Evolutionary conservation across 1,284 basidiomycete species (phyloP).

Genomic region (Ustilago trichophora): DNA sequence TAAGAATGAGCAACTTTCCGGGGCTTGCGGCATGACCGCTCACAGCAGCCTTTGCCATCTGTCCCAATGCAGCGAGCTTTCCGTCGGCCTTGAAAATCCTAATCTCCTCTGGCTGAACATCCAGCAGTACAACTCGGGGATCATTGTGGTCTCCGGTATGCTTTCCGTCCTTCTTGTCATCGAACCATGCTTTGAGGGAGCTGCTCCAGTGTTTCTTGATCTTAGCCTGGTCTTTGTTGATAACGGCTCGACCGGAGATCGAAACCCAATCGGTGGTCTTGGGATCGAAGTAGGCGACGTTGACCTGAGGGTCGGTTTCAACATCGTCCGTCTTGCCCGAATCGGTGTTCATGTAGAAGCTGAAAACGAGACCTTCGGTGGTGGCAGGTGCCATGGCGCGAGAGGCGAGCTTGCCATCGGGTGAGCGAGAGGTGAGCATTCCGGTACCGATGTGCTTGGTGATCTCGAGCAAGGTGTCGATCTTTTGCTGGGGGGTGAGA

Average conservation of each 20-base stretch:
- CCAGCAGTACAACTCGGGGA: slow-evolving; percentile 81
- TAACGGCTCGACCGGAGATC: slow-evolving; percentile 76
- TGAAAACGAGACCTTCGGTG: slow-evolving; percentile 70
- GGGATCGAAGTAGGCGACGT: slow-evolving; percentile 74
- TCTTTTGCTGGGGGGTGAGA: slow-evolving; percentile 49
- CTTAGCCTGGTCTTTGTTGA: slow-evolving; percentile 50
- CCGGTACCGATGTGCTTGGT: slow-evolving; percentile 66
- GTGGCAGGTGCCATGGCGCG: slow-evolving; percentile 80
- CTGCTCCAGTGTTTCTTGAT: slow-evolving; percentile 60
- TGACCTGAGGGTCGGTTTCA: slow-evolving; percentile 51
- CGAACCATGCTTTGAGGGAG: slow-evolving; percentile 76
- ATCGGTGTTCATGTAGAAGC: slow-evolving; percentile 57
- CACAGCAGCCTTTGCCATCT: slow-evolving; percentile 72
- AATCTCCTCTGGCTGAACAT: slow-evolving; percentile 79
- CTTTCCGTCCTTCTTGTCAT: slow-evolving; percentile 83
- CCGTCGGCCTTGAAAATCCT: slow-evolving; percentile 53
- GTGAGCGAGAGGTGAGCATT: slow-evolving; percentile 82
- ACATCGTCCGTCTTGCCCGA: slow-evolving; percentile 59
- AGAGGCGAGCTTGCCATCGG: slow-evolving; percentile 80
- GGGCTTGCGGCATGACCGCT: slow-evolving; percentile 73
- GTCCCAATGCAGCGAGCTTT: slow-evolving; percentile 47
- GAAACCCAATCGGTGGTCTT: slow-evolving; percentile 84
- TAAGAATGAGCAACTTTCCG: slow-evolving; percentile 75
- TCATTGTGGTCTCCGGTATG: slow-evolving; percentile 83
- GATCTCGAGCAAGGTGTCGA: slow-evolving; percentile 49